Percentiles rank a stretch among this genome's conserved stretches.
phyloP scores from a whole-genome alignment of 2,329 filamentous ascomycete species.

The Paracoccidioides lutzii region DNA sequence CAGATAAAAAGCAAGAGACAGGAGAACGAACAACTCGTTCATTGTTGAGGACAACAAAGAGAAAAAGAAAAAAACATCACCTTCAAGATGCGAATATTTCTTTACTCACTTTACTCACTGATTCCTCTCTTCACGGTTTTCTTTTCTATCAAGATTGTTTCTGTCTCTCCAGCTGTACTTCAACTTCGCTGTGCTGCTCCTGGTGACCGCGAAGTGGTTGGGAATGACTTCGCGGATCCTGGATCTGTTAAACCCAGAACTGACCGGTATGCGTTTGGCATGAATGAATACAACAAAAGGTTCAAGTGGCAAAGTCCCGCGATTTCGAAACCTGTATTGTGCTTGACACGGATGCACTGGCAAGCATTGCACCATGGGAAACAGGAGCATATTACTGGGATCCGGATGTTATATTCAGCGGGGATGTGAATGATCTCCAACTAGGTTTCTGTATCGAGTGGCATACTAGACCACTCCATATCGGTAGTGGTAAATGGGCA shows the following conservation, averaged over 20 bases:
- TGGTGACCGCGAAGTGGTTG: slow-evolving; percentile 14
- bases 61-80: neutral
- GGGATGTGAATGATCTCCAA: slow-evolving; percentile 14
- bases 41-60: too few relatives aligned
- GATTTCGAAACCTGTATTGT: slow-evolving; percentile 38
- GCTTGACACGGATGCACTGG: slow-evolving; percentile 43
- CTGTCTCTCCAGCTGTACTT: too few relatives aligned
- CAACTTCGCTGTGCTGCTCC: neutral
- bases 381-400: slow-evolving; percentile 46
- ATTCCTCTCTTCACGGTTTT: neutral
- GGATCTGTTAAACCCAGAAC: slow-evolving; percentile 36
- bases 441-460: neutral
- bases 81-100: neutral
- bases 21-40: too few relatives aligned
- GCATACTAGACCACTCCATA: too few relatives aligned
- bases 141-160: neutral
- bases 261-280: slow-evolving; percentile 48
- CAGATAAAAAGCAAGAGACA: too few relatives aligned
- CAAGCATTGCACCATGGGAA: slow-evolving; percentile 41
- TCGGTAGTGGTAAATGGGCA: too few relatives aligned
- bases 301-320: slow-evolving; percentile 42
- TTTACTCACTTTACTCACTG: neutral
- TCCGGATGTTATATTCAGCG: slow-evolving; percentile 45
- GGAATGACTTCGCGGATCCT: slow-evolving; percentile 31
- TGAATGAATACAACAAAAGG: slow-evolving; percentile 38